Evolutionary conservation across 1,284 basidiomycete genomes (phyloP), one percentile per base, ranked within the genome.

Genomic region (Cryptococcus sp.): DNA sequence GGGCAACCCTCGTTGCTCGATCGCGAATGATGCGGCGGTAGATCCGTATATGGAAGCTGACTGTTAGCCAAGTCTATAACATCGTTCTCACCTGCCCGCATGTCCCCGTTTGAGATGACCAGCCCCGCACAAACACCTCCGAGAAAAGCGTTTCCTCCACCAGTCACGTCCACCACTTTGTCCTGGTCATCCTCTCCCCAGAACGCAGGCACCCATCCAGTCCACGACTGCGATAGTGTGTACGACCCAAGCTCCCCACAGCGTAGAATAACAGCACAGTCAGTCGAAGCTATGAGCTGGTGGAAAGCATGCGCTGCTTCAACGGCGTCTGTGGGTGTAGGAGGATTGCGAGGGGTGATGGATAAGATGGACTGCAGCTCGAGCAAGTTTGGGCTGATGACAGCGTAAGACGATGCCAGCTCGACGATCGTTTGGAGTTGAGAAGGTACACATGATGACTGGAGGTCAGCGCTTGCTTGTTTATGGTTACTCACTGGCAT

Each of bases 111-210:
- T 29, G 82, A 78, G 46, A 87, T 65, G 15, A 80, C 61, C 49
- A 93, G 71, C 0, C 91, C 91, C 5, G 90, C 91, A 16, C 84
- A 85, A 8, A 94, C 80, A 0, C 91, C 89, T 11, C 92, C 93
- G 37, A 94, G 78, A 74, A 93, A 95, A 51, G 85, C 84, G 76
- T 95, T 95, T 11, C 92, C 92, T 5, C 90, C 91, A 45, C 90
- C 91, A 51, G 93, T 95, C 13, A 92, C 89, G 75, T 95, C 92
- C 0, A 89, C 83, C 11, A 95, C 81, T 55, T 82, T 84, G 20
- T 78, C 74, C 26, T 75, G 64, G 59, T 79, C 70, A 5, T 83
- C 78, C 13, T 75, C 62, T 11, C 78, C 80, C 86, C 89, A 93
- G 70, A 83, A 94, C 2, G 93, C 89, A 4, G 86, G 84, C 8